Evolutionary conservation across 495 filamentous ascomycete species (phyloP).

Genomic region (Hyphodiscus hymeniophilus): DNA sequence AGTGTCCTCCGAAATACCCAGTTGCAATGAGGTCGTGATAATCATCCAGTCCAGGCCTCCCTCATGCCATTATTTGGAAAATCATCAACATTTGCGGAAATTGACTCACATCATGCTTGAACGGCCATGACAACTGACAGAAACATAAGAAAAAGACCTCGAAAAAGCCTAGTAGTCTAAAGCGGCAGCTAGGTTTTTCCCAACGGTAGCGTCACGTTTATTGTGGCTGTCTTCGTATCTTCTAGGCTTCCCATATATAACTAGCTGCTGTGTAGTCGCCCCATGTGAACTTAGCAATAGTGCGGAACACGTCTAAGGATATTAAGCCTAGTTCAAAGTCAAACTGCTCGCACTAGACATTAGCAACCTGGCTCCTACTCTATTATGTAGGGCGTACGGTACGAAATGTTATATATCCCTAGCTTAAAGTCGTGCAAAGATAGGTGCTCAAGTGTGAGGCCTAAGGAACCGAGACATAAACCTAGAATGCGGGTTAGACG

Average conservation of each 20-base stretch:
- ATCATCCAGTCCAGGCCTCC: too few relatives aligned
- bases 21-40: too few relatives aligned
- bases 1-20: too few relatives aligned
- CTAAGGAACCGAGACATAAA: slow-evolving; percentile 11
- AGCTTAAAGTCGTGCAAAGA: slow-evolving; percentile 15
- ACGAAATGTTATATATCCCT: slow-evolving; percentile 18
- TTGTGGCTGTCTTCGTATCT: slow-evolving; percentile 11
- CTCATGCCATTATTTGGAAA: too few relatives aligned
- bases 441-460: slow-evolving; percentile 14
- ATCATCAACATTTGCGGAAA: too few relatives aligned
- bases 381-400: slow-evolving; percentile 11
- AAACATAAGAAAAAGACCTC: too few relatives aligned
- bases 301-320: slow-evolving; percentile 12
- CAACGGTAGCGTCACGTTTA: slow-evolving; percentile 15
- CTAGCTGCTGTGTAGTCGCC: slow-evolving; percentile 18
- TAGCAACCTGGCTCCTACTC: slow-evolving; percentile 12
- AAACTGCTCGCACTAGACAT: slow-evolving; percentile 12
- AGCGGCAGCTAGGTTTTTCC: slow-evolving; percentile 12
- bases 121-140: too few relatives aligned
- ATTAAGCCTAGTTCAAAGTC: slow-evolving; percentile 12
- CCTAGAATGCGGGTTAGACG: slow-evolving; percentile 12
- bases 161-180: too few relatives aligned
- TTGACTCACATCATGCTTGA: too few relatives aligned
- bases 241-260: slow-evolving; percentile 17
- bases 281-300: slow-evolving; percentile 17